Base-by-base conservation (phyloP, 768 basidiomycete species). In the Pisolithus orientalis region DNA sequence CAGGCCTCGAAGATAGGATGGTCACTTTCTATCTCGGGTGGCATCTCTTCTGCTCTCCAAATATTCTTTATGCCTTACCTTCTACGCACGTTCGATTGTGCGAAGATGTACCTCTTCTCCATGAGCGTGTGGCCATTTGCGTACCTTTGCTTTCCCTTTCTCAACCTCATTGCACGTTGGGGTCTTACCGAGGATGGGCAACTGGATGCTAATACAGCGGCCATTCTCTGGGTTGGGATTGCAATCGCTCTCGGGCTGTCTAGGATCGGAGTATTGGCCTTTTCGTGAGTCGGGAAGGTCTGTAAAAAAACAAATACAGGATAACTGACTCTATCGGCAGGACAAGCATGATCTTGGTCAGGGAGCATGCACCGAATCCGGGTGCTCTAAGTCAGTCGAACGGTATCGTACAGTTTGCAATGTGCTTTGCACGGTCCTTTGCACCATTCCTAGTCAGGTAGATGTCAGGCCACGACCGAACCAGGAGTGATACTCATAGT, bases 371-470 rank as follows among this genome's bases (percentile, higher is more conserved):
- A 1, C 83, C 82, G 1, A 73, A 67, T 24, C 72, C 80, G 4
- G 70, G 73, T 13, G 72, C 77, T n/a, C 70, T 87, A 14, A 84
- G 84, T 2, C 75, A 78, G 40, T 79, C 80, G 1, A 86, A 86
- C 59, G 85, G 84, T 5, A 70, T 85, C 21, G 75, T 83, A 8
- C 81, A 85, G 56, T 74, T 80, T 46, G 69, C 74, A 6, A 82
- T 83, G 80, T 82, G 80, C 57, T 62, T 74, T 24, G 72, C 81
- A 21, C 75, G 85, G 29, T 75, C 81, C 1, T 62, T 84, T 46
- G 74, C 78, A 40, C 84, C 85, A 3, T 81, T 81, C 43, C 71
- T 84, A 46, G 79, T 79, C 49, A 82, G 80, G 81, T 80, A 38
- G 5, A 40, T 28, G 4, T 28, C 5, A 10, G 32, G 10, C 38